These are phyloP conservation scores for Neofusicoccum laricinum DNA, from an alignment of 2,329 filamentous ascomycete species.

Conservation along the genomic window DNA sequence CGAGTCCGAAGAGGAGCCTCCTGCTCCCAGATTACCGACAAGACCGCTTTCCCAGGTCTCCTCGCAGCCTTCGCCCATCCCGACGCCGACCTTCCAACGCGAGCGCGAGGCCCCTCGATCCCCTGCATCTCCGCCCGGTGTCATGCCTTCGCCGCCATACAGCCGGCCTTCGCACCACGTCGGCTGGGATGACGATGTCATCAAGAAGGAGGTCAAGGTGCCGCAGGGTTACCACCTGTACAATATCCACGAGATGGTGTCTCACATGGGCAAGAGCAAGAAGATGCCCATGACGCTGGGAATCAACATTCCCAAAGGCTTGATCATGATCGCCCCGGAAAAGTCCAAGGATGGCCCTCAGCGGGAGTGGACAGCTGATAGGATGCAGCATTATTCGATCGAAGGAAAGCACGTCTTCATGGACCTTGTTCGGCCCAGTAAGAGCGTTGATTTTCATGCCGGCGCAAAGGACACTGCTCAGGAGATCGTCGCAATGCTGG, in stretches of 20 bases:
- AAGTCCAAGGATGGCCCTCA: constrained; percentile 77
- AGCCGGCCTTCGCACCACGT: constrained; percentile 33
- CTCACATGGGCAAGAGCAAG: constrained; percentile 94
- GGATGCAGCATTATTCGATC: constrained; percentile 94
- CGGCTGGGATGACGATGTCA: constrained; percentile 44
- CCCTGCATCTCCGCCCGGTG: constrained; percentile 22
- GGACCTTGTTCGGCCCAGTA: constrained; percentile 86
- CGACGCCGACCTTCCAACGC: constrained; percentile 33
- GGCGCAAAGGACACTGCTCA: constrained; percentile 95
- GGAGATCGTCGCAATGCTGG: constrained; percentile 84
- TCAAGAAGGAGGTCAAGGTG: constrained; percentile 31
- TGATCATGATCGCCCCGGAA: constrained; percentile 88
- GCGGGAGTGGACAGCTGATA: constrained; percentile 91
- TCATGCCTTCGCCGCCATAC: constrained; percentile 54
- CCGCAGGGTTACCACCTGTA: constrained; percentile 78
- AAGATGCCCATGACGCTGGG: constrained; percentile 97
- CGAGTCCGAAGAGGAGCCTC: constrained; percentile 63
- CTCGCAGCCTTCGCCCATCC: constrained; percentile 46
- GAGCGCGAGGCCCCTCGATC: constrained; percentile 17
- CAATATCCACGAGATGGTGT: constrained; percentile 96
- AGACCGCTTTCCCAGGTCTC: constrained; percentile 58
- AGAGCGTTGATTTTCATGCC: constrained; percentile 94
- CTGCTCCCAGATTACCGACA: constrained; percentile 59
- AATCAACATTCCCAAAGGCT: constrained; percentile 84
- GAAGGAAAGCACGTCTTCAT: constrained; percentile 98